These are phyloP conservation scores for Erythrophleum ivorense DNA, from an alignment of 331 rosid species.

Conservation along the genomic window DNA sequence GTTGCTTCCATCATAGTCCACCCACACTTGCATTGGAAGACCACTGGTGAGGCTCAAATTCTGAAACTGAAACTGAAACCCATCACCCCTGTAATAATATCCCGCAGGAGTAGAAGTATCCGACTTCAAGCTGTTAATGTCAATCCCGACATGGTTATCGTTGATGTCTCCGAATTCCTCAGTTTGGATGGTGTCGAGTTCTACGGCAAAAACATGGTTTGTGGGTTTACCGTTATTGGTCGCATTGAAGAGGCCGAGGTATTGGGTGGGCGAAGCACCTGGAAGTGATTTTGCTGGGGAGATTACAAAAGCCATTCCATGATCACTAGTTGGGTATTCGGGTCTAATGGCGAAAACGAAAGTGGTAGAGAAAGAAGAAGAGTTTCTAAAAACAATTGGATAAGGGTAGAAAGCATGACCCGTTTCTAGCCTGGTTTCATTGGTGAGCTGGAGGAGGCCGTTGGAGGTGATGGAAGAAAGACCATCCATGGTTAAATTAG, in stretches of 20 bases:
- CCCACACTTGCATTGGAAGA: background rate
- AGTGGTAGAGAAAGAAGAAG: background rate
- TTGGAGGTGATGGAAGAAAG: background rate
- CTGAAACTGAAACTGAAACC: background rate
- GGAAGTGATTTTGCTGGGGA: background rate
- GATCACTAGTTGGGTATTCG: background rate
- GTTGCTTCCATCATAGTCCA: background rate
- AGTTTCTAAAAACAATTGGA: background rate
- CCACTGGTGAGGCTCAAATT: background rate
- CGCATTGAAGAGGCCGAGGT: background rate
- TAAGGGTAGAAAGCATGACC: background rate
- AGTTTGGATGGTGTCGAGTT: background rate
- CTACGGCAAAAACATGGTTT: background rate
- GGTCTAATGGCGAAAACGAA: constrained; percentile 11
- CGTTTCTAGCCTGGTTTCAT: background rate
- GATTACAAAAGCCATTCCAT: background rate
- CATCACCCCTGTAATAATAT: background rate
- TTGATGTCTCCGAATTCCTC: background rate
- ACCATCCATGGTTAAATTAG: background rate
- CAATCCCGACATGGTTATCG: background rate
- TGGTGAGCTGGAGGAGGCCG: background rate
- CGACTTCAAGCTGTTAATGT: background rate
- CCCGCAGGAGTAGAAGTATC: background rate
- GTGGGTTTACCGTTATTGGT: background rate
- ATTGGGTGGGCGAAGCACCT: rapidly evolving